Percentiles rank a stretch among this genome's conserved stretches.
Conservation (phyloP, 139 green algal species). For the Coelastrella sp. region DNA sequence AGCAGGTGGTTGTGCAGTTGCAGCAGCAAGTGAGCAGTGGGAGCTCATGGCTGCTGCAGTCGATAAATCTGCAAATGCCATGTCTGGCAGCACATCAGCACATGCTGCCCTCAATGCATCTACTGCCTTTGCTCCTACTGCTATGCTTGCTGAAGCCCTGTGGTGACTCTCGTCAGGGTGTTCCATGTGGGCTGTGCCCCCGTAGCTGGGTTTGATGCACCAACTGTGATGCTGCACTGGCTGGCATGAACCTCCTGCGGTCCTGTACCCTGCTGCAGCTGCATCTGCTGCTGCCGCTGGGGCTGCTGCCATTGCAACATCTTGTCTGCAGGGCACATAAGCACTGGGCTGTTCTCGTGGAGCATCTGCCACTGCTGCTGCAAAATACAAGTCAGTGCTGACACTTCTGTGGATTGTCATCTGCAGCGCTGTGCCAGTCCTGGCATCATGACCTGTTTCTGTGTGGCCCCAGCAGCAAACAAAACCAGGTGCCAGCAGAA, state of each 20-base stretch:
- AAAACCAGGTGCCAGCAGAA: too few species aligned
- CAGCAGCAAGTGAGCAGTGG: background rate
- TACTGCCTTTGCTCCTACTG: background rate
- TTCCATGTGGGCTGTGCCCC: background rate
- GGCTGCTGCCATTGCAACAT: background rate
- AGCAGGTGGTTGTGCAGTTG: background rate
- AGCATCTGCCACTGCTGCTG: too few species aligned
- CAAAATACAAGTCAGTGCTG: background rate
- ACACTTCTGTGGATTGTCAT: background rate
- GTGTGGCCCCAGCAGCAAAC: too few species aligned
- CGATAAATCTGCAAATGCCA: background rate
- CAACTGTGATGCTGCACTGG: background rate
- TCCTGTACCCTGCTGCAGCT: background rate
- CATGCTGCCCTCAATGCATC: background rate
- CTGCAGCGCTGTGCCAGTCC: too few species aligned
- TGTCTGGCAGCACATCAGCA: background rate
- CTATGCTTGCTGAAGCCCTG: background rate
- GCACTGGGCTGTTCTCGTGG: too few species aligned
- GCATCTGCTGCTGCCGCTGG: background rate
- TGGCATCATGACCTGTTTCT: too few species aligned
- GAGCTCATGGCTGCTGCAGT: background rate
- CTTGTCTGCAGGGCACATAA: background rate
- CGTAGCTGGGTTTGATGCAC: background rate
- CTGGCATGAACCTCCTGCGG: background rate
- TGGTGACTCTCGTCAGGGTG: background rate